Percentiles rank a stretch among this genome's conserved stretches.
Evolutionary conservation across 2,329 filamentous ascomycete genomes (phyloP).

Genomic region (Fusarium brachygibbosum): DNA sequence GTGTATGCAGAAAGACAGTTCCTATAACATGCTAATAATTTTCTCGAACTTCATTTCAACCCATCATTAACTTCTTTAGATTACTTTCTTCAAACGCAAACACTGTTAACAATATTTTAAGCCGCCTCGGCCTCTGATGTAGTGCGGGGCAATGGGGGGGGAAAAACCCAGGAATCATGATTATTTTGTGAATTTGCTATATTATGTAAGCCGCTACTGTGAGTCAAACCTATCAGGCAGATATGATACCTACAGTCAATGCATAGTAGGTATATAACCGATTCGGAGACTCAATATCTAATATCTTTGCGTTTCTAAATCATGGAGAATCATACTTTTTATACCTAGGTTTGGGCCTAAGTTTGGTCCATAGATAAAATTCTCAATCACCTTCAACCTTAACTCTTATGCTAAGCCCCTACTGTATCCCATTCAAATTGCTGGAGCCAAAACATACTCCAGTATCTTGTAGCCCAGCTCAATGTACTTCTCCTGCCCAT

Average conservation of each 20-base stretch:
- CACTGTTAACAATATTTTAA: constrained; percentile 8
- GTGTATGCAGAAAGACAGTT: constrained; percentile 35
- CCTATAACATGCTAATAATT: background rate
- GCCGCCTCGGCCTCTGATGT: constrained; percentile 12
- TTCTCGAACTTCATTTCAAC: constrained; percentile 1
- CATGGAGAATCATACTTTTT: background rate
- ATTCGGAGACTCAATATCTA: background rate
- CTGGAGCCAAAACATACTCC: constrained; percentile 65
- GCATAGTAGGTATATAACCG: background rate
- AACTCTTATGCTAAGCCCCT: background rate
- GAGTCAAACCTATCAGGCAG: background rate
- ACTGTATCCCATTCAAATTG: constrained; percentile 54
- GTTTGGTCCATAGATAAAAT: background rate
- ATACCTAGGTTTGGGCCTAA: no score
- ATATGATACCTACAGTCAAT: no score
- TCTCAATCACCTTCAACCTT: background rate
- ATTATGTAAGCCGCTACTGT: constrained; percentile 47
- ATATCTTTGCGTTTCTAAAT: background rate
- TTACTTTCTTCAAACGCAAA: background rate
- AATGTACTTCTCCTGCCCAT: constrained; percentile 56
- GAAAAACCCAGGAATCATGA: constrained; percentile 23
- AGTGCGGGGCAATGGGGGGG: constrained; percentile 27
- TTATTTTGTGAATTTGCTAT: constrained; percentile 48
- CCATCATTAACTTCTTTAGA: background rate
- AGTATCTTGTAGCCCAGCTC: constrained; percentile 67